A percentile compares a stretch with the other conserved stretches of the same genome.
phyloP scores from a whole-genome alignment of 139 green algal genomes.

The Micromonas pusilla region DNA sequence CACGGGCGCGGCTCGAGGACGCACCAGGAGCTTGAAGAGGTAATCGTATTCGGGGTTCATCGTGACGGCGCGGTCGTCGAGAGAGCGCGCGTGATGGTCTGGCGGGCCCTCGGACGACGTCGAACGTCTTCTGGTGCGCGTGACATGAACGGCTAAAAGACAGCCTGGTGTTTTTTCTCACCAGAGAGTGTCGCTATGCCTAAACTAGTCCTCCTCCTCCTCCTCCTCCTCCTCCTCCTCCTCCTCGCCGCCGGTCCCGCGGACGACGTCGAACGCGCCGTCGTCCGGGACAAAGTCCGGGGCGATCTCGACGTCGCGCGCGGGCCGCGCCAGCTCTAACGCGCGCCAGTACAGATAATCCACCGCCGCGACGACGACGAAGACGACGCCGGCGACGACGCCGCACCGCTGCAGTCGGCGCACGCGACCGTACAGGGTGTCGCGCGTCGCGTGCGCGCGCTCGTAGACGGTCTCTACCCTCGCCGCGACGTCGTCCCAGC shows the following conservation, averaged over 20 bases:
- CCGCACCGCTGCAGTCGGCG: conserved; percentile 51
- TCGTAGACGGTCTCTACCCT: conserved; percentile 50
- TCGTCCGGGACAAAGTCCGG: conserved; percentile 34
- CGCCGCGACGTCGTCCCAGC: conserved; percentile 71
- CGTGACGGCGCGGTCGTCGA: conserved; percentile 13
- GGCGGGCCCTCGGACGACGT: too few relatives aligned
- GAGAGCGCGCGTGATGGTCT: too few relatives aligned
- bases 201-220: background rate
- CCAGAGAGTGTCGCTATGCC: too few relatives aligned
- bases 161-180: too few relatives aligned
- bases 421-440: conserved; percentile 44
- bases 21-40: conserved; percentile 76
- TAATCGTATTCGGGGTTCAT: conserved; percentile 84
- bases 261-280: background rate
- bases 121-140: too few relatives aligned
- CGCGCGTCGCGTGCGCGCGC: conserved; percentile 31
- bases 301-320: conserved; percentile 37
- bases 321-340: conserved; percentile 49
- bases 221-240: background rate
- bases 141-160: too few relatives aligned
- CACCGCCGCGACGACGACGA: conserved; percentile 55
- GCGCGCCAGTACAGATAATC: conserved; percentile 50
- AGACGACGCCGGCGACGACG: conserved; percentile 58
- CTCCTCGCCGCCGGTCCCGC: conserved; percentile 4
- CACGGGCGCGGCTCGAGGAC: background rate